These are phyloP conservation scores for Phialophora macrospora DNA, from an alignment of 2,329 filamentous ascomycete genomes.

Conservation along the genomic window DNA sequence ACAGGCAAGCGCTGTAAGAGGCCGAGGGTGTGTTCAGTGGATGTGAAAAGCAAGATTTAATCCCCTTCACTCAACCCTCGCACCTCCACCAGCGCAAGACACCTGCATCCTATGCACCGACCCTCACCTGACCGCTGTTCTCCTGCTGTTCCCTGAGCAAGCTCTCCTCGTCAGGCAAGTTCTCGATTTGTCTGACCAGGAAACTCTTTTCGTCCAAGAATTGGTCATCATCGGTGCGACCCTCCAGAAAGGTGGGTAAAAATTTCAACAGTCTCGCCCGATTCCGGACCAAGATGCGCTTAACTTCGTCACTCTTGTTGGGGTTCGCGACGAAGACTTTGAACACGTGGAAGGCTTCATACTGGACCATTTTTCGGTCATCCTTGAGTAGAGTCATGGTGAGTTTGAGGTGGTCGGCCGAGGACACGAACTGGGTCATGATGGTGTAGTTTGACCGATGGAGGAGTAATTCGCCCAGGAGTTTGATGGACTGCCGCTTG, in stretches of 20 bases:
- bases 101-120: constrained; percentile 16
- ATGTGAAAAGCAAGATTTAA: background rate
- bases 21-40: no score
- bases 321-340: constrained; percentile 99
- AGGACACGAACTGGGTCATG: constrained; percentile 96
- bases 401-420: constrained; percentile 93
- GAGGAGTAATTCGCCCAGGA: constrained; percentile 90
- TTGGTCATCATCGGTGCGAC: constrained; percentile 95
- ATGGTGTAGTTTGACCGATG: constrained; percentile 96
- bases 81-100: background rate
- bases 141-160: constrained; percentile 12
- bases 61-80: background rate
- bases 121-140: constrained; percentile 21
- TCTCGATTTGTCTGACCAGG: constrained; percentile 86
- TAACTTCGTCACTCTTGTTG: constrained; percentile 94
- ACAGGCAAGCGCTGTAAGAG: no score
- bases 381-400: constrained; percentile 97
- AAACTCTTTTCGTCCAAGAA: constrained; percentile 98
- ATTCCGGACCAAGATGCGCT: constrained; percentile 96
- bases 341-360: constrained; percentile 98
- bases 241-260: constrained; percentile 87
- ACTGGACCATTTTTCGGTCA: constrained; percentile 98
- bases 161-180: constrained; percentile 32
- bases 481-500: constrained; percentile 96
- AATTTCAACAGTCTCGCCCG: constrained; percentile 88